These are phyloP conservation scores for Metschnikowia cerradonensis DNA, from an alignment of 805 yeast species.

Conservation along the genomic window DNA sequence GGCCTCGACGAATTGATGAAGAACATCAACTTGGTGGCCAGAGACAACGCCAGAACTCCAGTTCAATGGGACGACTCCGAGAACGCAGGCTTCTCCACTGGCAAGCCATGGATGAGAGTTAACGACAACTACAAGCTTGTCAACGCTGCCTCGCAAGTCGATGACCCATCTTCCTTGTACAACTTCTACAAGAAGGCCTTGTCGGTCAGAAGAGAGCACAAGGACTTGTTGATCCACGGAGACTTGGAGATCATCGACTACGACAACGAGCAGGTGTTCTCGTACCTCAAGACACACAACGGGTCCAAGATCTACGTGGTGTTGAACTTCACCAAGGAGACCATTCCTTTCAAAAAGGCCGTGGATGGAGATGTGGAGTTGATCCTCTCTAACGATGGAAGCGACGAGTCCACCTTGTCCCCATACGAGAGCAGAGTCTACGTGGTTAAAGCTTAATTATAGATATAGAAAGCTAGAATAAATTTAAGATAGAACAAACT, in stretches of 20 bases:
- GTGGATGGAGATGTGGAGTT: slow-evolving; percentile 27
- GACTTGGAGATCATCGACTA: slow-evolving; percentile 41
- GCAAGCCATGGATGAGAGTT: slow-evolving; percentile 51
- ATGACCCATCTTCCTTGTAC: slow-evolving; percentile 44
- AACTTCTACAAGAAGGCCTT: slow-evolving; percentile 45
- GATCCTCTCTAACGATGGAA: slow-evolving; percentile 28
- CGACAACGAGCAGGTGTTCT: slow-evolving; percentile 39
- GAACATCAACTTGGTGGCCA: slow-evolving; percentile 35
- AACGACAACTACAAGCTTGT: slow-evolving; percentile 47
- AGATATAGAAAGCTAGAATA: not conserved
- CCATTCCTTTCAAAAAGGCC: slow-evolving; percentile 22
- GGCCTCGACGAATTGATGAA: slow-evolving; percentile 27
- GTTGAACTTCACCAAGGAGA: slow-evolving; percentile 22
- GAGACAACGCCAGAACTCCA: slow-evolving; percentile 56
- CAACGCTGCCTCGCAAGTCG: slow-evolving; percentile 44
- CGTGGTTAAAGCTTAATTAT: slow-evolving; percentile 15
- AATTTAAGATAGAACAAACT: not conserved
- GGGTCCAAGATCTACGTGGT: slow-evolving; percentile 23
- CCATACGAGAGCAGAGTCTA: slow-evolving; percentile 48
- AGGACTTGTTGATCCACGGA: slow-evolving; percentile 46
- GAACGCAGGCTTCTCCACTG: slow-evolving; percentile 47
- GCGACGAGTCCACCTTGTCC: slow-evolving; percentile 24
- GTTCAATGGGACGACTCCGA: slow-evolving; percentile 48
- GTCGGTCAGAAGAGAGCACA: slow-evolving; percentile 40
- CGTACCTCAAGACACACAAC: slow-evolving; percentile 36